Conservation (phyloP, 2,329 filamentous ascomycete genomes). For the Sarocladiaceae sp. region DNA sequence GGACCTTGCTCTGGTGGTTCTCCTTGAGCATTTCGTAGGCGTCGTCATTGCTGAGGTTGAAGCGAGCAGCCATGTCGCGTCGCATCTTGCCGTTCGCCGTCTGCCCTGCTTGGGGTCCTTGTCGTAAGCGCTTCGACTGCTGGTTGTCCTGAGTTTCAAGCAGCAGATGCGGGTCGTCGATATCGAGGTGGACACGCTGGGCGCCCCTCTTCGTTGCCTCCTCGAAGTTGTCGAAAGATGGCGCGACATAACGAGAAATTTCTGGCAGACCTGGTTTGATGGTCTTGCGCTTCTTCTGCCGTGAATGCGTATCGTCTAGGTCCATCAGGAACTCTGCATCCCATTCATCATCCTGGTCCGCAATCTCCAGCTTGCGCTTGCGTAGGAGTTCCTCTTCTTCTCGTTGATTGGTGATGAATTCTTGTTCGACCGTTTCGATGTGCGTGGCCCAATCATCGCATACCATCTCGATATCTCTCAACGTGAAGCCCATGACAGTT, state of each 20-base stretch:
- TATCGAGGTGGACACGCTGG: conserved; percentile 74
- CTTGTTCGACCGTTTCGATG: conserved; percentile 41
- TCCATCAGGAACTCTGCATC: conserved; percentile 53
- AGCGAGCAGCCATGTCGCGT: conserved; percentile 70
- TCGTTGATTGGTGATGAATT: conserved; percentile 27
- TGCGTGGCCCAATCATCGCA: conserved; percentile 79
- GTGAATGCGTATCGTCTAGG: conserved; percentile 30
- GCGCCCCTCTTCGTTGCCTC: conserved; percentile 64
- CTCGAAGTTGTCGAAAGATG: conserved; percentile 76
- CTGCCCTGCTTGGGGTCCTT: conserved; percentile 51
- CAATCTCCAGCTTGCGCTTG: conserved; percentile 25
- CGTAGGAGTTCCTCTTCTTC: conserved; percentile 26
- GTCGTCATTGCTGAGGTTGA: conserved; percentile 94
- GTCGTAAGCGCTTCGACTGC: conserved; percentile 52
- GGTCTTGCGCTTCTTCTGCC: conserved; percentile 61
- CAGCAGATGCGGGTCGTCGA: conserved; percentile 82
- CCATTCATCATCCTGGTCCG: conserved; percentile 51
- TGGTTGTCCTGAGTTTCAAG: conserved; percentile 69
- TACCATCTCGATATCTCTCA: conserved; percentile 76
- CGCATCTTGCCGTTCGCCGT: conserved; percentile 64
- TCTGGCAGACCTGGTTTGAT: conserved; percentile 53
- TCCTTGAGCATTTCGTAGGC: conserved; percentile 94
- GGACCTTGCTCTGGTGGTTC: conserved; percentile 93
- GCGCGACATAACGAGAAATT: conserved; percentile 54
- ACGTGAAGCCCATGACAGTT: conserved; percentile 64